Evolutionary conservation across 768 basidiomycete genomes (phyloP).

Genomic region (Boletus patriciae): DNA sequence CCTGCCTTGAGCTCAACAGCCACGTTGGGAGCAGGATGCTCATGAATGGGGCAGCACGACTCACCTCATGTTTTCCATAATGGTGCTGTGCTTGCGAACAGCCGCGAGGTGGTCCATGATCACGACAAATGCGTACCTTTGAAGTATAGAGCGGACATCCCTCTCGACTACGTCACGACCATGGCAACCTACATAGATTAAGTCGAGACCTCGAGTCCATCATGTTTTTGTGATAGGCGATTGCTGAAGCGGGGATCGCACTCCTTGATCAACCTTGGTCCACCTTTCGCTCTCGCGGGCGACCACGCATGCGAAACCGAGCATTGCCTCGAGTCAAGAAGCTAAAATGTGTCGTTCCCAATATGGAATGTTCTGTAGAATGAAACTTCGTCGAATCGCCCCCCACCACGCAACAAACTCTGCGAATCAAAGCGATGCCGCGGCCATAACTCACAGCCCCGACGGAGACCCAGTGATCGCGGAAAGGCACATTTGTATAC

Average conservation of each 20-base stretch:
- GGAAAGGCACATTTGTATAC: constrained; percentile 11
- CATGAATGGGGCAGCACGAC: constrained; percentile 35
- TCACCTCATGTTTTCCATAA: constrained; percentile 41
- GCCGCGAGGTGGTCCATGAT: constrained; percentile 35
- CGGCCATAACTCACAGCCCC: constrained; percentile 10
- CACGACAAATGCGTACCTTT: constrained; percentile 33
- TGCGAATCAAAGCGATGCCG: too few species aligned
- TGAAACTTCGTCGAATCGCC: constrained; percentile 15
- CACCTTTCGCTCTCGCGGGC: neutral
- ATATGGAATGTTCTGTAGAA: constrained; percentile 31
- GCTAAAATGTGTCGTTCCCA: constrained; percentile 13
- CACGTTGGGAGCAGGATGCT: constrained; percentile 35
- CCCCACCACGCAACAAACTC: constrained; percentile 5
- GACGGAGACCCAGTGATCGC: constrained; percentile 9
- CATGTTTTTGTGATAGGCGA: constrained; percentile 16
- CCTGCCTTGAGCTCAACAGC: constrained; percentile 36
- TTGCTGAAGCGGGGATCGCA: constrained; percentile 3
- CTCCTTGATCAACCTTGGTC: constrained; percentile 10
- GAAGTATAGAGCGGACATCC: constrained; percentile 21
- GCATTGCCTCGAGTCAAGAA: constrained; percentile 20
- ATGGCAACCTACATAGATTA: constrained; percentile 23
- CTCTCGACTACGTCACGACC: constrained; percentile 27
- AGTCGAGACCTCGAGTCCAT: constrained; percentile 5
- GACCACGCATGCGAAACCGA: constrained; percentile 9
- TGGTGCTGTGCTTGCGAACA: constrained; percentile 31